Evolutionary conservation across 2,329 filamentous ascomycete genomes (phyloP).

Genomic region (Aspergillus uvarum): DNA sequence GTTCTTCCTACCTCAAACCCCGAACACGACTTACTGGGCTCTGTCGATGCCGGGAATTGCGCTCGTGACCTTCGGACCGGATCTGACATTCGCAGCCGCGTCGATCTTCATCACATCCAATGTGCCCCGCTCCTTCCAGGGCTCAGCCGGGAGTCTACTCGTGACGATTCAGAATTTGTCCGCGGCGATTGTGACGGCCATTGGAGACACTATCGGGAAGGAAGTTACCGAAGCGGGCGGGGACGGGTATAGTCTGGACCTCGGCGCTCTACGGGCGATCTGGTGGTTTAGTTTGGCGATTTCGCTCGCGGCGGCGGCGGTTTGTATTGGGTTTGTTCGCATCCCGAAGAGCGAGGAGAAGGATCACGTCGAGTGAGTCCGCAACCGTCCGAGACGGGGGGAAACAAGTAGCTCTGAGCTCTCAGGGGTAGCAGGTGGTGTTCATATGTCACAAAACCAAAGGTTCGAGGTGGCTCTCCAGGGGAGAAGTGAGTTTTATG

Average conservation of each 20-base stretch:
- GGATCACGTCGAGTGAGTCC: constrained; percentile 16
- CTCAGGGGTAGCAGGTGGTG: too few species aligned
- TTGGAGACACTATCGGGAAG: constrained; percentile 34
- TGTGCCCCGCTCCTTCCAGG: constrained; percentile 46
- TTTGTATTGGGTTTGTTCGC: constrained; percentile 39
- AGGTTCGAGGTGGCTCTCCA: too few species aligned
- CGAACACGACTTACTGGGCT: constrained; percentile 37
- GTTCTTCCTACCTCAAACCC: constrained; percentile 3
- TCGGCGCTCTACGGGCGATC: constrained; percentile 34
- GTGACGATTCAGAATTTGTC: constrained; percentile 48
- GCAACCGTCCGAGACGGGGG: too few species aligned
- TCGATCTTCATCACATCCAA: constrained; percentile 48
- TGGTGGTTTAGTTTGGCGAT: constrained; percentile 40
- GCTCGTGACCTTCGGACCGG: constrained; percentile 46
- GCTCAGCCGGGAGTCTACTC: constrained; percentile 44
- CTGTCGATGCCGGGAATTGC: constrained; percentile 45
- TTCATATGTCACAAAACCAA: too few species aligned
- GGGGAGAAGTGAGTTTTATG: too few species aligned
- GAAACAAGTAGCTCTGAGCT: too few species aligned
- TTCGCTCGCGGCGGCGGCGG: constrained; percentile 28
- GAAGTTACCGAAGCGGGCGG: constrained; percentile 13
- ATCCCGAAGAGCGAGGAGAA: constrained; percentile 39
- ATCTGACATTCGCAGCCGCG: constrained; percentile 47
- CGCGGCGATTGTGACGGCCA: constrained; percentile 36
- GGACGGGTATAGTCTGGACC: constrained; percentile 19